phyloP scores from a whole-genome alignment of 495 filamentous ascomycete species.

The Penicillium alfredii region DNA sequence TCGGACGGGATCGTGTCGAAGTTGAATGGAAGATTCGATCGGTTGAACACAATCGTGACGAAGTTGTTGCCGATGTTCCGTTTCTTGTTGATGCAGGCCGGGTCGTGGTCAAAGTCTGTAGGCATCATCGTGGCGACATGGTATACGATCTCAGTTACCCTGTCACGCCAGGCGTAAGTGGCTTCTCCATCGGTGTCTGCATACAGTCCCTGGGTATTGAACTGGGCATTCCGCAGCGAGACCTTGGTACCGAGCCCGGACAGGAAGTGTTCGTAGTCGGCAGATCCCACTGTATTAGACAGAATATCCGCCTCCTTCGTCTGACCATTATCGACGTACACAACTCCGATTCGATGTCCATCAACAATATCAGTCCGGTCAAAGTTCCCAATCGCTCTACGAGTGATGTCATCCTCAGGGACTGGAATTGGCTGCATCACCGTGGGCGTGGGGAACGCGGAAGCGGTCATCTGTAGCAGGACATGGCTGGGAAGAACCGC shows the following conservation, averaged over 20 bases:
- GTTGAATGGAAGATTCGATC: conserved; percentile 77
- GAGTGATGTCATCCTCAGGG: conserved; percentile 74
- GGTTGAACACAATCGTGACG: conserved; percentile 97
- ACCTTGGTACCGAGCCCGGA: conserved; percentile 74
- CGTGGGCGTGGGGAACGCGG: conserved; percentile 63
- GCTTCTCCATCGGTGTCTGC: conserved; percentile 74
- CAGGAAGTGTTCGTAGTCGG: conserved; percentile 81
- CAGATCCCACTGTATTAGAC: conserved; percentile 71
- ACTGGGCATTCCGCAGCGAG: conserved; percentile 68
- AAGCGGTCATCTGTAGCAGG: conserved; percentile 62
- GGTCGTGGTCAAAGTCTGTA: conserved; percentile 68
- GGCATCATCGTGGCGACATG: conserved; percentile 98
- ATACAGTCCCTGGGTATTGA: conserved; percentile 95
- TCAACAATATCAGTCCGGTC: conserved; percentile 89
- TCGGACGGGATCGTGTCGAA: conserved; percentile 90
- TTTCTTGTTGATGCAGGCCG: conserved; percentile 78
- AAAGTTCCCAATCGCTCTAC: conserved; percentile 70
- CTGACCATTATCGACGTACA: conserved; percentile 85
- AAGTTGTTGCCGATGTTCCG: conserved; percentile 95
- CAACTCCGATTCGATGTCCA: conserved; percentile 89
- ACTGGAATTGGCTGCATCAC: conserved; percentile 68
- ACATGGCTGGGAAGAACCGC: conserved; percentile 73
- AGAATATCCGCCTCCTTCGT: conserved; percentile 76
- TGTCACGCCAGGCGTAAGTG: conserved; percentile 87
- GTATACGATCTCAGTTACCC: conserved; percentile 91